phyloP scores from a whole-genome alignment of 2,329 filamentous ascomycete species.

The Pestalotiopsis sp. region DNA sequence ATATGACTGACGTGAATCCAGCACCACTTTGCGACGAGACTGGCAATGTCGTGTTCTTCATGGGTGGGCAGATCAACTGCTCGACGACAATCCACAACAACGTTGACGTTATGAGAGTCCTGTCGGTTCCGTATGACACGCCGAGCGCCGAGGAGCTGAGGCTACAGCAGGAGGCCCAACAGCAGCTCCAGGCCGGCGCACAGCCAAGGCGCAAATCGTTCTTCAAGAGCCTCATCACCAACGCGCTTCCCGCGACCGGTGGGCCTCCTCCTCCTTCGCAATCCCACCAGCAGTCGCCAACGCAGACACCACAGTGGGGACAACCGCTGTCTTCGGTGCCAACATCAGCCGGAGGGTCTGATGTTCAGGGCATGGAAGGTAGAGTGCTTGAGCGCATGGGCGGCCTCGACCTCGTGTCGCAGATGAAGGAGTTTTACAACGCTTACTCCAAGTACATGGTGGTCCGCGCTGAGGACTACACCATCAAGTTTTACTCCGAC shows the following conservation, averaged over 20 bases:
- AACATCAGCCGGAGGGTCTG: neutral
- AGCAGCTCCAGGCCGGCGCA: neutral
- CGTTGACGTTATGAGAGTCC: conserved; percentile 41
- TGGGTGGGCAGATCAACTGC: conserved; percentile 49
- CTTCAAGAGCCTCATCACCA: neutral
- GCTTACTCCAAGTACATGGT: conserved; percentile 32
- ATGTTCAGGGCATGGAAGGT: conserved; percentile 25
- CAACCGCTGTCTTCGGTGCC: neutral
- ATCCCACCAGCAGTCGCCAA: neutral
- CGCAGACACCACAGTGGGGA: conserved; percentile 10
- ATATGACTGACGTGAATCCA: conserved; percentile 27
- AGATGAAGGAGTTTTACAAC: conserved; percentile 32
- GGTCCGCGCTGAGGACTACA: conserved; percentile 23
- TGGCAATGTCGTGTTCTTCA: conserved; percentile 41
- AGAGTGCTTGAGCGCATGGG: conserved; percentile 27
- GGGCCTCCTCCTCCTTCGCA: neutral
- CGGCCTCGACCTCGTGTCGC: conserved; percentile 25
- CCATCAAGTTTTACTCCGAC: conserved; percentile 29
- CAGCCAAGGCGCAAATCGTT: neutral
- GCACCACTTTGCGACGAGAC: conserved; percentile 40
- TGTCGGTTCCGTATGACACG: conserved; percentile 24
- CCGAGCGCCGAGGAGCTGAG: neutral
- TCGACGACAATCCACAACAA: conserved; percentile 44
- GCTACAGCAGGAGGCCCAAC: neutral
- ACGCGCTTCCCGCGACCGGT: neutral